Conservation (phyloP, 176 grass and related monocot species). For the Metroxylon sagu region DNA sequence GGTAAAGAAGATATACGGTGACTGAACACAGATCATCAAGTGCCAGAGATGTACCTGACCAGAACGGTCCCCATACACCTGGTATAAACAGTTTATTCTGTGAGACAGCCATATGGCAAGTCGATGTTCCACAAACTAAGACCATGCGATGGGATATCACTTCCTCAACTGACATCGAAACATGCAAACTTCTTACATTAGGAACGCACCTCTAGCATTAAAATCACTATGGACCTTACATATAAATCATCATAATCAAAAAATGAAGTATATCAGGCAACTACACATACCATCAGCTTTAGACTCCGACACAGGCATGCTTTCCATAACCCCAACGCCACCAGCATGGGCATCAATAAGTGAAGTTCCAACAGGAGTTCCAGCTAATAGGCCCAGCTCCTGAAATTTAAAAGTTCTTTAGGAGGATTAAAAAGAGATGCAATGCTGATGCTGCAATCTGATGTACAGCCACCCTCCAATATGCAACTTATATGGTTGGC, state of each 20-base stretch:
- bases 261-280: neutral
- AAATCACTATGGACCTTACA: too few relatives aligned
- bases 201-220: neutral
- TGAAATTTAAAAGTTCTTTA: conserved; percentile 24
- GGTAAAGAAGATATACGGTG: neutral
- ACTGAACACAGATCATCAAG: neutral
- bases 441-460: neutral
- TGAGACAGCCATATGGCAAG: conserved; percentile 94
- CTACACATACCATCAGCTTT: conserved; percentile 39
- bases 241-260: neutral
- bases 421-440: conserved; percentile 1
- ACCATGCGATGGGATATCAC: conserved; percentile 64
- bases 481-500: too few relatives aligned
- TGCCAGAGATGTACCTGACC: conserved; percentile 58
- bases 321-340: conserved; percentile 94
- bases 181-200: conserved; percentile 7
- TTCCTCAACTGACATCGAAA: conserved; percentile 53
- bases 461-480: too few relatives aligned
- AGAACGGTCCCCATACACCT: conserved; percentile 92
- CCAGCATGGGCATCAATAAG: conserved; percentile 98
- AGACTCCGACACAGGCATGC: conserved; percentile 35
- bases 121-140: conserved; percentile 94
- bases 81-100: conserved; percentile 71
- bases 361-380: conserved; percentile 83
- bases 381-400: conserved; percentile 71